Base-by-base conservation (phyloP, 1,139 yeast genomes). In the Wickerhamomyces sp. region DNA sequence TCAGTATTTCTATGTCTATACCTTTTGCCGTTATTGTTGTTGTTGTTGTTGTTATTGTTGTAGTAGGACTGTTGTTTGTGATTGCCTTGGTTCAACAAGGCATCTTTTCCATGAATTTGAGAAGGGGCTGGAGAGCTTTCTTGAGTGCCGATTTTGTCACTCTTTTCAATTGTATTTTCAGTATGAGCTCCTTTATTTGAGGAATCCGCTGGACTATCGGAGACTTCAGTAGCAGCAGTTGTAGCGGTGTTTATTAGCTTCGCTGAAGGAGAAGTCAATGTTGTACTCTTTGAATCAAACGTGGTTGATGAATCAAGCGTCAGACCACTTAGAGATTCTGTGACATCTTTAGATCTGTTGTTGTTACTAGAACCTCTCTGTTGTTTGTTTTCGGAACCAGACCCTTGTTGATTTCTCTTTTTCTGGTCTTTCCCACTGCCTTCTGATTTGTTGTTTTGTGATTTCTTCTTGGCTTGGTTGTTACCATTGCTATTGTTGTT, bases 1-100 rank as follows among this genome's bases (percentile, higher is more conserved):
- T 57, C 59, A 30, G 61, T 56, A 37, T 52, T 50, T 48, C 59
- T 51, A 40, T 54, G 55, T 30, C 46, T 45, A 37, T 6, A 44
- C 15, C 37, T 44, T 27, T 41, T 46, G 18, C 27, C 11, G 6
- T 35, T 23, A 29, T 10, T 31, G 39, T 14, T 23, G 33, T 10
- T 31, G 39, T 14, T 38, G 38, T 36, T 10, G 14, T 23, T 23
- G 33, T 27, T 39, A 10, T 33, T 30, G 27, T 11, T 30, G 29
- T 18, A 11, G 10, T 29, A 10, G 3, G 10, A 10, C 31, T 29
- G 31, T 29, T 29, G 31, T 29, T 29, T 29, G 10, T 9, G 31
- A 29, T 29, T 10, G 6, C 31, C 31, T 11, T 29, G 11, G 13
- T 29, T 29, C 31, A 18, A 18, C 23, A 18, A 18, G 23, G 23